Percentiles rank a stretch among this genome's conserved stretches.
phyloP scores from a whole-genome alignment of 345 rosid genomes.

The Salix viminalis region DNA sequence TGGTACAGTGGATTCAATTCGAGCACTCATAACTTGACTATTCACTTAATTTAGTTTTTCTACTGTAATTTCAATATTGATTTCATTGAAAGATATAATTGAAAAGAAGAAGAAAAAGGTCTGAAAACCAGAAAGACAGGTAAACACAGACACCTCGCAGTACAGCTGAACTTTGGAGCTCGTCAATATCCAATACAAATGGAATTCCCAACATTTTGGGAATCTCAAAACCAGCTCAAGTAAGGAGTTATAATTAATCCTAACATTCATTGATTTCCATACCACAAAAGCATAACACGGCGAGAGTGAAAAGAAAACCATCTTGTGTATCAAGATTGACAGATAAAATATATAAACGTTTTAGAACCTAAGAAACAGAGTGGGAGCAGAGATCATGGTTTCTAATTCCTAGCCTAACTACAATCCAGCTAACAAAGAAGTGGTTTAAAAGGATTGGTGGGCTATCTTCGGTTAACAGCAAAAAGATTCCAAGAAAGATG shows the following conservation, averaged over 20 bases:
- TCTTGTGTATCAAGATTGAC: neutral
- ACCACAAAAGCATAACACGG: neutral
- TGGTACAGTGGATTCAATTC: too few species aligned
- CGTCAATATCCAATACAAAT: neutral
- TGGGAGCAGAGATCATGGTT: neutral
- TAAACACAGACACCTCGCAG: neutral
- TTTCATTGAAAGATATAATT: too few species aligned
- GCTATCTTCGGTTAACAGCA: neutral
- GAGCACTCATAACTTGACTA: too few species aligned
- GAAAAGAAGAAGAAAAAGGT: too few species aligned
- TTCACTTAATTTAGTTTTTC: too few species aligned
- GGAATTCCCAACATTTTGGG: neutral
- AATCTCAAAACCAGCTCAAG: neutral
- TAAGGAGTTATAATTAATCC: neutral
- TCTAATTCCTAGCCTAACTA: neutral
- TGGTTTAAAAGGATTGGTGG: neutral
- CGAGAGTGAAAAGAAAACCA: neutral
- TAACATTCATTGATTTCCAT: neutral
- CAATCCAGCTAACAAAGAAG: neutral
- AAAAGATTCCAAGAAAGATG: neutral
- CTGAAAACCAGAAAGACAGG: neutral
- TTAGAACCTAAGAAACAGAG: neutral
- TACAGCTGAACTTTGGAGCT: neutral
- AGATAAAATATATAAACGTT: neutral
- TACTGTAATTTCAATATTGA: too few species aligned